Evolutionary conservation across 352 stramenopile species (phyloP).

Genomic region (Phytopythium cucurbitacearum): DNA sequence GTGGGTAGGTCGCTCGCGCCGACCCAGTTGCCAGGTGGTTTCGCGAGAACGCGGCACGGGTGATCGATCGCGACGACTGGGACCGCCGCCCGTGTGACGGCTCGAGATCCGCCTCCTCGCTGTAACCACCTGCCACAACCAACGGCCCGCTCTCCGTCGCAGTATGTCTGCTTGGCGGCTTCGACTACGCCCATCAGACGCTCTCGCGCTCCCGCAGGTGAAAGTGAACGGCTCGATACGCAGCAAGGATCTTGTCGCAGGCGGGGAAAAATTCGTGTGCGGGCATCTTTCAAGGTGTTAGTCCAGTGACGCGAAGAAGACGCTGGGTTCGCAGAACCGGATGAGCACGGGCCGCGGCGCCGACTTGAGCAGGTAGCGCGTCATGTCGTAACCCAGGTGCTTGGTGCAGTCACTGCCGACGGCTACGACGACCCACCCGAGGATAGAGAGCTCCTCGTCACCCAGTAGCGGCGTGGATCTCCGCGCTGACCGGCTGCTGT

Average conservation of each 20-base stretch:
- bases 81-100: too few species aligned
- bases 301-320: constrained; percentile 66
- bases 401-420: constrained; percentile 69
- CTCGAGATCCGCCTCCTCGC: too few species aligned
- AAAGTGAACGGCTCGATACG: too few species aligned
- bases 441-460: constrained; percentile 23
- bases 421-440: constrained; percentile 64
- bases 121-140: too few species aligned
- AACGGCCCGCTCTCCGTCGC: too few species aligned
- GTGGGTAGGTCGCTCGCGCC: too few species aligned
- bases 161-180: too few species aligned
- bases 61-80: too few species aligned
- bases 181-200: too few species aligned
- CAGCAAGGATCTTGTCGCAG: constrained; percentile 1
- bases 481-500: constrained; percentile 25
- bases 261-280: background rate
- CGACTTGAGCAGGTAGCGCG: constrained; percentile 70
- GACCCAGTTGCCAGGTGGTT: too few species aligned
- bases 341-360: constrained; percentile 54
- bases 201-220: too few species aligned
- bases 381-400: constrained; percentile 57
- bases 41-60: too few species aligned
- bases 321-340: constrained; percentile 71
- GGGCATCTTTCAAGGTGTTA: background rate
- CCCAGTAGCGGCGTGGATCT: constrained; percentile 9